Base-by-base conservation (phyloP, 2,329 filamentous ascomycete species). In the Tolypocladium pustulatum region DNA sequence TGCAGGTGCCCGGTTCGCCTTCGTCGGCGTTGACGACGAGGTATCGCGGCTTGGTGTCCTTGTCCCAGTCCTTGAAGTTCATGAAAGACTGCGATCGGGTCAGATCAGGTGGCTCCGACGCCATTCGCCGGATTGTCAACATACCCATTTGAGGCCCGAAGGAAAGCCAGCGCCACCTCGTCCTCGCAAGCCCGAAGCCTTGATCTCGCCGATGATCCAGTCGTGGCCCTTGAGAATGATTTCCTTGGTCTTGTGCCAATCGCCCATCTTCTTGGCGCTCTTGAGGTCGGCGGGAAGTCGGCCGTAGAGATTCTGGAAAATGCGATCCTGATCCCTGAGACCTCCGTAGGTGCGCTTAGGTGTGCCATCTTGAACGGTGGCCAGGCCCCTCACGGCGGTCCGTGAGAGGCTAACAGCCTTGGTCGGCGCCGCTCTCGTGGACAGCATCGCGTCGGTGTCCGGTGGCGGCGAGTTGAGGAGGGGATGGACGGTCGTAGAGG, bases 31-130 rank as follows among this genome's bases (percentile, higher is more conserved):
- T 99, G 79, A 99, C 91, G 62, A 99, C 93, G 58, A 99, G 81
- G 72, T 99, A 99, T 70, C 94, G 87, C 65, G 94, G 94, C 78
- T 96, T 96, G 68, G 76, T 88, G 74, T 97, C 94, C 79, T 99
- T 96, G 70, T 99, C 93, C 94, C 94, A 99, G 69, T 91, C 94
- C 78, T 97, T 97, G 82, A 93, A 92, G 82, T 99, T 99, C 94
- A 99, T 99, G 77, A 99, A 99, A 55, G 92, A 97, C 91, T 96
- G 70, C 13, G 8, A 38, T 25, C n/a, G 10, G n/a, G 53, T 60
- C 22, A 57, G 52, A 46, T n/a, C 36, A 9, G 36, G 13, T 12
- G 17, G 17, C 12, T 4, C n/a, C 10, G 8, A 34, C 25, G 20
- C 25, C 12, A 30, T 4, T 36, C 30, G 17, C n/a, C 32, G 5